phyloP scores from a whole-genome alignment of 495 filamentous ascomycete genomes.

The Podospora fimiseda region DNA sequence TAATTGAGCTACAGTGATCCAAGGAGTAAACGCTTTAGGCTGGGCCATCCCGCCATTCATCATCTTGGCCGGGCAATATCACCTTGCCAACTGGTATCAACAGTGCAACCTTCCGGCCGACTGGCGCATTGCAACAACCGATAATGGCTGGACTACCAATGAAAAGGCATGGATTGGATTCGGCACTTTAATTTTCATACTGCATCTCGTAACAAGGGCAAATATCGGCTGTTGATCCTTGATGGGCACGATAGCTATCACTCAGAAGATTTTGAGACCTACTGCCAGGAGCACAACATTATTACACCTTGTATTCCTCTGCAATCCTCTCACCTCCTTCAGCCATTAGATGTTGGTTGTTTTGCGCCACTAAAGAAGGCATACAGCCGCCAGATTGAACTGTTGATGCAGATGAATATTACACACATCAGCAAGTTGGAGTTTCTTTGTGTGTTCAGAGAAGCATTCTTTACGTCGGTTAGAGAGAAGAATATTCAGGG shows the following conservation, averaged over 20 bases:
- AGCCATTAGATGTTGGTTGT: constrained; percentile 6
- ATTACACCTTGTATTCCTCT: constrained; percentile 17
- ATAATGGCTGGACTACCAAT: not conserved
- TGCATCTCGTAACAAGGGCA: constrained; percentile 3
- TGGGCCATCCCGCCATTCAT: constrained; percentile 6
- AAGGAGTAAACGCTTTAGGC: constrained; percentile 4
- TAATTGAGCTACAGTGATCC: constrained; percentile 4
- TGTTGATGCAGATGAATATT: not conserved
- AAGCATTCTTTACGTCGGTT: constrained; percentile 2
- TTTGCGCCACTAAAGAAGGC: not conserved
- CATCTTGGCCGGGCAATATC: constrained; percentile 3
- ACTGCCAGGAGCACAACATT: constrained; percentile 24
- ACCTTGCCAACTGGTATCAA: not conserved
- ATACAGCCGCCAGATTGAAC: not conserved
- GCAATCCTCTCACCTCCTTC: not conserved
- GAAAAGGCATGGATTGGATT: not conserved
- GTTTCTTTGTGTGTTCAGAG: not conserved
- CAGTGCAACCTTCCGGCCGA: not conserved
- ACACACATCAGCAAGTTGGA: constrained; percentile 1
- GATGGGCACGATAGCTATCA: constrained; percentile 16
- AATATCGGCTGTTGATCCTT: constrained; percentile 26
- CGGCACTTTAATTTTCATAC: constrained; percentile 4
- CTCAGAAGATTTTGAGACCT: constrained; percentile 21
- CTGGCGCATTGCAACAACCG: not conserved
- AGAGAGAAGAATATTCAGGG: not conserved